A percentile compares a stretch with the other conserved stretches of the same genome.
Evolutionary conservation across 1,284 basidiomycete genomes (phyloP).

Genomic region (Erythrobasidium hasegawianum): DNA sequence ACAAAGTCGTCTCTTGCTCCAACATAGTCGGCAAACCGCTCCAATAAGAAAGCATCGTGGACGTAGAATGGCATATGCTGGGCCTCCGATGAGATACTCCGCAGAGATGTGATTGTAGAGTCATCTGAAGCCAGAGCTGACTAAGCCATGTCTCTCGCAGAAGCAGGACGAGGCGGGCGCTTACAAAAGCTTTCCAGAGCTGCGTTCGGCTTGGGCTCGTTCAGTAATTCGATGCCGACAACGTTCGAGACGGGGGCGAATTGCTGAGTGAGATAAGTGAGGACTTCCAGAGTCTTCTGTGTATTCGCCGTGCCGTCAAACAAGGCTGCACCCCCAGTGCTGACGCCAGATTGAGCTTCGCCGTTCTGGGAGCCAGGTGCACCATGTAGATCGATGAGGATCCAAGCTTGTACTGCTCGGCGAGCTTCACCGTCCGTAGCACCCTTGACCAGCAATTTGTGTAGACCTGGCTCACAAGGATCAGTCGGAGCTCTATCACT

Average conservation of each 20-base stretch:
- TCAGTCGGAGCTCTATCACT: no score
- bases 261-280: constrained; percentile 59
- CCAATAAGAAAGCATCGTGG: background rate
- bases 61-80: background rate
- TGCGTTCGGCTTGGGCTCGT: constrained; percentile 58
- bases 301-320: constrained; percentile 57
- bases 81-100: background rate
- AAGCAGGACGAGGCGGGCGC: no score
- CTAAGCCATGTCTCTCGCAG: no score
- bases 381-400: constrained; percentile 70
- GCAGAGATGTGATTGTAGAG: background rate
- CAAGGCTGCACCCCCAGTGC: constrained; percentile 59
- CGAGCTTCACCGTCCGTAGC: constrained; percentile 62
- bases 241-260: constrained; percentile 65
- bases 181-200: constrained; percentile 45
- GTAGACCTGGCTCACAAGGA: background rate
- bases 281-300: constrained; percentile 60
- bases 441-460: constrained; percentile 1
- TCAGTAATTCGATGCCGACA: constrained; percentile 70
- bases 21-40: background rate
- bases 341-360: constrained; percentile 69
- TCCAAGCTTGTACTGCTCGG: constrained; percentile 63
- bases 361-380: constrained; percentile 58
- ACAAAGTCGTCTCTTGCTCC: background rate
- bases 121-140: background rate